Percentiles rank a stretch among this genome's conserved stretches.
Evolutionary conservation across 768 basidiomycete genomes (phyloP).

Genomic region (Tylopilus plumbeoviolaceoides): DNA sequence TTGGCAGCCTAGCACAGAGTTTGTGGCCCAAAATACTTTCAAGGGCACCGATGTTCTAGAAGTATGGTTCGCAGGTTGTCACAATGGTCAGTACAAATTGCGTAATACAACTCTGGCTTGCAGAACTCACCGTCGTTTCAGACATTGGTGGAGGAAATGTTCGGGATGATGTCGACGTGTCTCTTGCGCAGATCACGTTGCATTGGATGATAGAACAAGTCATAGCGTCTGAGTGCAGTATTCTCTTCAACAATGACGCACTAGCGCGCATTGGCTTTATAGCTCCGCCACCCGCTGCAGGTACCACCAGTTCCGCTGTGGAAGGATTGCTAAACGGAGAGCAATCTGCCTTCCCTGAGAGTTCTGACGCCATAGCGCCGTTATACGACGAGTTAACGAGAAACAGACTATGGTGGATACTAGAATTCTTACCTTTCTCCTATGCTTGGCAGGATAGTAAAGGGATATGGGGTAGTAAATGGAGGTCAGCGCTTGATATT

Average conservation of each 20-base stretch:
- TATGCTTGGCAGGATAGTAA: constrained; percentile 54
- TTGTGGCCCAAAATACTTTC: background rate
- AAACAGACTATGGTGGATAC: constrained; percentile 59
- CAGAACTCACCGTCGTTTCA: constrained; percentile 20
- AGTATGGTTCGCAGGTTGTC: constrained; percentile 79
- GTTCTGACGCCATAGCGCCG: constrained; percentile 40
- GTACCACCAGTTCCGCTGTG: background rate
- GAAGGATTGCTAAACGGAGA: background rate
- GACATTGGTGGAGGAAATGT: constrained; percentile 71
- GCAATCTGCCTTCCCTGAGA: constrained; percentile 10
- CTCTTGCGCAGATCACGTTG: constrained; percentile 58
- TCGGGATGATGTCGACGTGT: constrained; percentile 34
- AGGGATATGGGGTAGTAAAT: constrained; percentile 51
- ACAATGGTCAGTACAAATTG: constrained; percentile 47
- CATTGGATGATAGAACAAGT: constrained; percentile 80
- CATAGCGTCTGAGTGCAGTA: constrained; percentile 51
- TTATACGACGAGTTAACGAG: constrained; percentile 49
- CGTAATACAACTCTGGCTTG: background rate
- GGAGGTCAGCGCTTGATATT: constrained; percentile 42
- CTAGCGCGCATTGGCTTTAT: constrained; percentile 43
- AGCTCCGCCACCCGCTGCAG: background rate
- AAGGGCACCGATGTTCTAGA: constrained; percentile 54
- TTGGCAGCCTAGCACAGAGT: background rate
- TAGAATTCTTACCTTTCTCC: constrained; percentile 58
- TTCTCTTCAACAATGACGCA: constrained; percentile 51